Evolutionary conservation across 2,329 filamentous ascomycete genomes (phyloP), one percentile per base, ranked within the genome.

Genomic region (Colletotrichum echinochloae): DNA sequence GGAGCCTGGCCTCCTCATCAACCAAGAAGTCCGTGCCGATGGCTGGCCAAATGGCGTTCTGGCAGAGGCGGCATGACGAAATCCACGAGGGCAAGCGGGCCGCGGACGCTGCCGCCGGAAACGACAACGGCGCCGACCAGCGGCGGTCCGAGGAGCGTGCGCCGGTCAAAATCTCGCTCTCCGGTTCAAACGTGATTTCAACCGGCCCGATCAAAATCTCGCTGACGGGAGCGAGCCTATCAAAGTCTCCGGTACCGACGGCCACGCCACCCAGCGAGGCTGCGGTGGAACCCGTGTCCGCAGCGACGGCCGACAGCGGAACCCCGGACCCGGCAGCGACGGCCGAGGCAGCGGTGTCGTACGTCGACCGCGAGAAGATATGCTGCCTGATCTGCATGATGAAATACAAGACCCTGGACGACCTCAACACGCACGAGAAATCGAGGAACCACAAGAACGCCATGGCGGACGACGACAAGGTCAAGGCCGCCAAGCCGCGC

Each of bases 291-390:
- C 76, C 54, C 73, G 41, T 30, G 70, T 14, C 62, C 28, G 35
- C 46, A 26, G 16, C 52, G 7, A 5, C 51, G 33, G n/a, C 52
- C 49, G 11, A 46, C 14, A 67, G 35, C 18, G 37, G 16, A 6
- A 48, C 60, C 1, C 62, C 66, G 49, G 72, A 74, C 46, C 64
- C 73, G 2, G 46, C 62, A n/a, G 65, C 72, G 8, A 48, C 41
- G 9, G 60, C 39, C 5, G 55, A 56, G 4, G 49, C 61, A 6
- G 56, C 64, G 65, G 73, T 79, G 7, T 91, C 89, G 0, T 93
- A 88, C 73, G 87, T 88, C 7, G 90, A 93, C 71, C 79, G 85
- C 28, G 84, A 85, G 2, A 84, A 80, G 41, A 74, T 84, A 20
- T 82, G 82, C 79, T 85, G 83, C 65, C 76, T 84, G 26, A 79